Conservation (phyloP, 2,329 filamentous ascomycete species). For the Drechmeria coniospora region DNA sequence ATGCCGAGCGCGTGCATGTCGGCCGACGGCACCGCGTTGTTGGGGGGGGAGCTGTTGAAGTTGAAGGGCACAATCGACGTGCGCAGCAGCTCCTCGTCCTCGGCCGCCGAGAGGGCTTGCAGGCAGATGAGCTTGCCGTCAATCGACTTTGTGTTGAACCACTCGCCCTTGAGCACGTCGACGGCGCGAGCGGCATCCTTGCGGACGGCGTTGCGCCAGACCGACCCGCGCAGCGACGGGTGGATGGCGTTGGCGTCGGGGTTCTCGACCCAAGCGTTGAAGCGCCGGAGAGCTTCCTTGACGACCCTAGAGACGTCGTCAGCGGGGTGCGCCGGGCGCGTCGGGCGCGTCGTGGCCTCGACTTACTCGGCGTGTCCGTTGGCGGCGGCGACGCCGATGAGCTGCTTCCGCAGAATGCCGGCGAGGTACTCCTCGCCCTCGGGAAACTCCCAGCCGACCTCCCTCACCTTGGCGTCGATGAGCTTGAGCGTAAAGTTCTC, state of each 20-base stretch:
- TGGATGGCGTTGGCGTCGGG: conserved; percentile 55
- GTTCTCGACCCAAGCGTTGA: conserved; percentile 63
- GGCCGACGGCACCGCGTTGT: conserved; percentile 59
- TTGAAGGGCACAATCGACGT: conserved; percentile 60
- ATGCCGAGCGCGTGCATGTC: conserved; percentile 76
- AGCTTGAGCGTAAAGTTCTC: conserved; percentile 68
- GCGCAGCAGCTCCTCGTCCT: conserved; percentile 51
- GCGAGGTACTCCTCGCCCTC: conserved; percentile 66
- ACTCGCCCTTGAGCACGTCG: conserved; percentile 70
- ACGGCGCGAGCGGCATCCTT: conserved; percentile 53
- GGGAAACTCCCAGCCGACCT: conserved; percentile 76
- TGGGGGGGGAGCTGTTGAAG: conserved; percentile 46
- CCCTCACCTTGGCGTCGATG: conserved; percentile 57
- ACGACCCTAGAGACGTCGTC: conserved; percentile 33
- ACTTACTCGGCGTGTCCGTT: conserved; percentile 61
- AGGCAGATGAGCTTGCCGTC: conserved; percentile 85
- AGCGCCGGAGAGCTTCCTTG: conserved; percentile 61
- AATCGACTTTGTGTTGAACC: conserved; percentile 64
- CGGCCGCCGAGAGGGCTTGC: conserved; percentile 57
- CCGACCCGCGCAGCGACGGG: conserved; percentile 62
- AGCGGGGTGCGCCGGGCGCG: too few species aligned
- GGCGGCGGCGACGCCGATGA: conserved; percentile 61
- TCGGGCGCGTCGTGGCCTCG: too few species aligned
- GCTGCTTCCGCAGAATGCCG: conserved; percentile 65
- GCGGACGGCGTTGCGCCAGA: conserved; percentile 67